Conservation (phyloP, 2,329 filamentous ascomycete genomes). For the Chrysosporium queenslandicum region DNA sequence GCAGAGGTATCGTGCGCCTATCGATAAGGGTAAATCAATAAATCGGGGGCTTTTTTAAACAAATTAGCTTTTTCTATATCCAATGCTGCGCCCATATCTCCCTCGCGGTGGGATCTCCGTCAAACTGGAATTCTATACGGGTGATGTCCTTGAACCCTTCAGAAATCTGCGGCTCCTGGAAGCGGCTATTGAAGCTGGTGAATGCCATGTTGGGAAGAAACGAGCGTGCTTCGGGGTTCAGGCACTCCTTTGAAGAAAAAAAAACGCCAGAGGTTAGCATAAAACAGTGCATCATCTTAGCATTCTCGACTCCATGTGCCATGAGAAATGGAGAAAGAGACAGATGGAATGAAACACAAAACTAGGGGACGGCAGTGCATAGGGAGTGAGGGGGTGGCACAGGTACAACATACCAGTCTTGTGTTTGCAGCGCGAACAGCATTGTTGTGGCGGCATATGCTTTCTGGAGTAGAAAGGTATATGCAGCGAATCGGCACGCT, state of each 20-base stretch:
- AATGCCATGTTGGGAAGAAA: constrained; percentile 74
- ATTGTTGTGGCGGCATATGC: constrained; percentile 76
- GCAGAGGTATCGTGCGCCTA: too few relatives aligned
- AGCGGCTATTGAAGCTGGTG: constrained; percentile 60
- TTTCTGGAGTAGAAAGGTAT: constrained; percentile 63
- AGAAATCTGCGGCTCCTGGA: constrained; percentile 56
- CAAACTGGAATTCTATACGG: constrained; percentile 64
- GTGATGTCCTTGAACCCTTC: constrained; percentile 81
- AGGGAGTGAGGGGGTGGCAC: constrained; percentile 5
- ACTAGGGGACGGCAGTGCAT: too few relatives aligned
- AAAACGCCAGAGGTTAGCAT: too few relatives aligned
- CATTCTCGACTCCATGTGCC: too few relatives aligned
- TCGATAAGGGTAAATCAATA: too few relatives aligned
- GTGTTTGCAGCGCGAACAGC: constrained; percentile 60
- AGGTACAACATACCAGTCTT: constrained; percentile 26
- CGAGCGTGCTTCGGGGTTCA: constrained; percentile 73
- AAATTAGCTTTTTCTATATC: constrained; percentile 46
- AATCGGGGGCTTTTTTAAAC: too few relatives aligned
- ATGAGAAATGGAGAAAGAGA: not conserved
- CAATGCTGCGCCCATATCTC: constrained; percentile 68
- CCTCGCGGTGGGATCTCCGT: constrained; percentile 58
- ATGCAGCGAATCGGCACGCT: constrained; percentile 72
- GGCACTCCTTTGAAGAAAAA: constrained; percentile 31
- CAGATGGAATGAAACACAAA: too few relatives aligned
- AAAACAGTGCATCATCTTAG: too few relatives aligned